These are phyloP conservation scores for Trichoderma sp. DNA, from an alignment of 2,329 filamentous ascomycete genomes.

Conservation along the genomic window DNA sequence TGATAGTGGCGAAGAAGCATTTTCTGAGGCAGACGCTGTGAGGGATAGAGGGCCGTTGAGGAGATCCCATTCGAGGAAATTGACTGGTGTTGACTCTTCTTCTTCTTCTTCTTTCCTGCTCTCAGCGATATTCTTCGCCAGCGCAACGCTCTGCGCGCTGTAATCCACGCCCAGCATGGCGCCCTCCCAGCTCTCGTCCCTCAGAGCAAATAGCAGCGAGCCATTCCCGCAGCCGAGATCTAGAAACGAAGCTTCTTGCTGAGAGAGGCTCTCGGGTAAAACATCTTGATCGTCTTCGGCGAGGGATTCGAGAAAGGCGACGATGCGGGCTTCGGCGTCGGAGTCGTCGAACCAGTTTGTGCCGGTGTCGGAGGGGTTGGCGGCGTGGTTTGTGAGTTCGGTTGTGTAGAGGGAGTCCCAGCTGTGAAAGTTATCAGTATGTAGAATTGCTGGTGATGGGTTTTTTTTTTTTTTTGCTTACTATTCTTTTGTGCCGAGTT, in stretches of 20 bases:
- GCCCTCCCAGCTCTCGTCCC: constrained; percentile 66
- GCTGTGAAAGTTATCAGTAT: constrained; percentile 49
- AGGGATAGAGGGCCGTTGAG: constrained; percentile 47
- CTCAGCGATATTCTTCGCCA: constrained; percentile 68
- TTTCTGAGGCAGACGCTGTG: constrained; percentile 41
- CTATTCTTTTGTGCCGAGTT: constrained; percentile 90
- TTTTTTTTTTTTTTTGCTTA: constrained; percentile 50
- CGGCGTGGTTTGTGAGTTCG: constrained; percentile 71
- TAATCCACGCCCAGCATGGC: constrained; percentile 88
- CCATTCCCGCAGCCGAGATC: constrained; percentile 96
- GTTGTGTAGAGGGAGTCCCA: constrained; percentile 76
- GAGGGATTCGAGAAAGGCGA: constrained; percentile 64
- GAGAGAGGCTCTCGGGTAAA: constrained; percentile 31
- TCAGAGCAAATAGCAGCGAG: constrained; percentile 81
- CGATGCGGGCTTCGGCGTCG: constrained; percentile 79
- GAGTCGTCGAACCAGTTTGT: constrained; percentile 98
- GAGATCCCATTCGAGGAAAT: constrained; percentile 66
- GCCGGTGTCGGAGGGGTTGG: constrained; percentile 77
- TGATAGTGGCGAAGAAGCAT: constrained; percentile 34
- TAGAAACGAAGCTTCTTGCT: constrained; percentile 61
- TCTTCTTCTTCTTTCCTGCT: constrained; percentile 19
- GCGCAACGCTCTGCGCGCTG: constrained; percentile 70
- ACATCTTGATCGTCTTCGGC: constrained; percentile 36
- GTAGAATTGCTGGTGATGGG: not conserved
- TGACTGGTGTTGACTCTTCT: constrained; percentile 35